phyloP scores from a whole-genome alignment of 441 rosid genomes.

The Gossypium schwendimanii region DNA sequence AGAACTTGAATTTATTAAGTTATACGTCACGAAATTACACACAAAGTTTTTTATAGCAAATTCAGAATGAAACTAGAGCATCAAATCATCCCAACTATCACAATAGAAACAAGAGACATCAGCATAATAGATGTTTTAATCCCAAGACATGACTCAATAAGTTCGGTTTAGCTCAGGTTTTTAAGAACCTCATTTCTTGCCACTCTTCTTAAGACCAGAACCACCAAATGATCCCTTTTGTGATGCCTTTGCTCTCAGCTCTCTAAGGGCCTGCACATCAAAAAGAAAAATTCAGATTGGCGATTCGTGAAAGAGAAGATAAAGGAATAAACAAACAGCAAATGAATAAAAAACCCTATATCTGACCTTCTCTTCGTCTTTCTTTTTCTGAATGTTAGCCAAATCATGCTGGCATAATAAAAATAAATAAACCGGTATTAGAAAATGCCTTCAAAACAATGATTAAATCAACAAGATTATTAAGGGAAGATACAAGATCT shows the following conservation, averaged over 20 bases:
- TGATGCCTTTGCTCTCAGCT: conserved; percentile 70
- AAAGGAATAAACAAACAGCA: background rate
- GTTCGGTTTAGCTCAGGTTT: background rate
- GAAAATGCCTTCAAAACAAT: background rate
- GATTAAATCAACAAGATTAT: background rate
- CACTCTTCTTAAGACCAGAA: conserved; percentile 86
- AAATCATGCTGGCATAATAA: conserved; percentile 42
- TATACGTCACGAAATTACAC: background rate
- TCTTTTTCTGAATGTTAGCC: conserved; percentile 76
- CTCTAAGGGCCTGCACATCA: conserved; percentile 64
- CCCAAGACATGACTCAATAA: conserved; percentile 3
- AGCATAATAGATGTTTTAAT: conserved; percentile 4
- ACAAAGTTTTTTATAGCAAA: conserved; percentile 11
- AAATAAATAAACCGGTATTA: background rate
- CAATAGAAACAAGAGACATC: conserved; percentile 9
- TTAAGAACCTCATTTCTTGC: conserved; percentile 63
- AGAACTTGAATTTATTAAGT: background rate
- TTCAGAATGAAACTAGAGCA: conserved; percentile 3
- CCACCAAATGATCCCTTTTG: conserved; percentile 84
- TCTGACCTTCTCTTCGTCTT: conserved; percentile 75
- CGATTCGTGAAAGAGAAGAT: background rate
- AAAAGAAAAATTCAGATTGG: background rate
- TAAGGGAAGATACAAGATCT: background rate
- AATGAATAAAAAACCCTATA: background rate
- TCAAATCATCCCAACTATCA: conserved; percentile 14